phyloP scores from a whole-genome alignment of 371 early-diverging fungal genomes.

The Mucor irregularis region DNA sequence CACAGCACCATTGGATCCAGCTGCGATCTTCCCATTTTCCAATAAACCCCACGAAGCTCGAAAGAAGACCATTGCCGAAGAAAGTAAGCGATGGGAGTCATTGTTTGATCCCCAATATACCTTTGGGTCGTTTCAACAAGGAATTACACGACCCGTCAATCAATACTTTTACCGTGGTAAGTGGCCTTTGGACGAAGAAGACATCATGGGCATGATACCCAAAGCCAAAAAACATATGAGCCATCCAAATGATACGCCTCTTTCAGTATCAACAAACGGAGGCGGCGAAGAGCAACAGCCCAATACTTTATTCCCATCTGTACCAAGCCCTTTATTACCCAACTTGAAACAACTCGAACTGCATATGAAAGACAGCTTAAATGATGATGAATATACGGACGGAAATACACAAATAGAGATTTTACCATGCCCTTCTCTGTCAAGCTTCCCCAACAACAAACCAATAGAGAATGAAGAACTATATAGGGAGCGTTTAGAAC shows the following conservation, averaged over 20 bases:
- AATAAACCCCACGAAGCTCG: not conserved
- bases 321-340: constrained; percentile 14
- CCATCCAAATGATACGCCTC: not conserved
- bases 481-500: constrained; percentile 14
- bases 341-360: constrained; percentile 2
- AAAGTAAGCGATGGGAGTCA: constrained; percentile 23
- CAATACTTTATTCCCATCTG: not conserved
- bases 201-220: constrained; percentile 8
- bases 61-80: constrained; percentile 5
- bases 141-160: not conserved
- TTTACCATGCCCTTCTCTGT: constrained; percentile 11
- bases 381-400: not conserved
- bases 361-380: not conserved
- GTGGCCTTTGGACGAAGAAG: constrained; percentile 14
- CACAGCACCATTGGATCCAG: not conserved
- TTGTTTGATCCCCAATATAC: constrained; percentile 24
- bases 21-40: constrained; percentile 2
- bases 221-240: not conserved
- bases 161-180: constrained; percentile 11
- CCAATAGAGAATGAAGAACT: not conserved
- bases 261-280: not conserved
- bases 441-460: constrained; percentile 6
- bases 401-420: constrained; percentile 7
- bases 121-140: constrained; percentile 17
- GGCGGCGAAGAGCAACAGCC: not conserved